Conservation (phyloP, 2,329 filamentous ascomycete genomes). For the Aspergillus spinulosporus region DNA sequence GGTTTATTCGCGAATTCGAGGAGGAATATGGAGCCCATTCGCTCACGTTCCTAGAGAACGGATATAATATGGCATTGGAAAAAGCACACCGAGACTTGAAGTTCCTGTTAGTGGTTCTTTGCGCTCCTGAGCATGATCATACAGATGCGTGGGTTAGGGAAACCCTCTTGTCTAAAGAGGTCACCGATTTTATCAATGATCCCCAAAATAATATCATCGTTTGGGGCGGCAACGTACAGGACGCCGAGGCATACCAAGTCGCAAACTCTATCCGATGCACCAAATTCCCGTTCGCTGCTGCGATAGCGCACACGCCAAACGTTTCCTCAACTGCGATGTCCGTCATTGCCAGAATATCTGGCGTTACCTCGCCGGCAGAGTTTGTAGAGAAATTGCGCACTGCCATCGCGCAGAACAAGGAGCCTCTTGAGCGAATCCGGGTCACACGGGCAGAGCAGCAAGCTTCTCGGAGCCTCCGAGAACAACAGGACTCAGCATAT, state of each 20-base stretch:
- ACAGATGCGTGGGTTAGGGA: conserved; percentile 78
- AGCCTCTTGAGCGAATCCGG: conserved; percentile 72
- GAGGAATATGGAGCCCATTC: conserved; percentile 74
- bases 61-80: conserved; percentile 90
- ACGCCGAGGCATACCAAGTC: conserved; percentile 93
- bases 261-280: conserved; percentile 83
- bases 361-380: conserved; percentile 67
- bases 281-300: conserved; percentile 85
- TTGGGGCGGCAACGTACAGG: conserved; percentile 90
- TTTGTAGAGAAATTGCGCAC: conserved; percentile 75
- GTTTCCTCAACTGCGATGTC: conserved; percentile 87
- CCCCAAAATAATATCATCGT: conserved; percentile 76
- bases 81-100: conserved; percentile 86
- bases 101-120: conserved; percentile 81
- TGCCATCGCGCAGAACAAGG: conserved; percentile 73
- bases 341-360: conserved; percentile 75
- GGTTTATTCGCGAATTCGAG: conserved; percentile 91
- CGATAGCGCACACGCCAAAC: conserved; percentile 84
- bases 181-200: conserved; percentile 72
- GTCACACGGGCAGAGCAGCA: conserved; percentile 76
- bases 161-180: conserved; percentile 74
- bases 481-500: conserved; percentile 90
- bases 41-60: conserved; percentile 80
- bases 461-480: conserved; percentile 74
- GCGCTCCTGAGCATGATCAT: conserved; percentile 94